These are phyloP conservation scores for Fusarium graminum DNA, from an alignment of 2,329 filamentous ascomycete species.

Conservation along the genomic window DNA sequence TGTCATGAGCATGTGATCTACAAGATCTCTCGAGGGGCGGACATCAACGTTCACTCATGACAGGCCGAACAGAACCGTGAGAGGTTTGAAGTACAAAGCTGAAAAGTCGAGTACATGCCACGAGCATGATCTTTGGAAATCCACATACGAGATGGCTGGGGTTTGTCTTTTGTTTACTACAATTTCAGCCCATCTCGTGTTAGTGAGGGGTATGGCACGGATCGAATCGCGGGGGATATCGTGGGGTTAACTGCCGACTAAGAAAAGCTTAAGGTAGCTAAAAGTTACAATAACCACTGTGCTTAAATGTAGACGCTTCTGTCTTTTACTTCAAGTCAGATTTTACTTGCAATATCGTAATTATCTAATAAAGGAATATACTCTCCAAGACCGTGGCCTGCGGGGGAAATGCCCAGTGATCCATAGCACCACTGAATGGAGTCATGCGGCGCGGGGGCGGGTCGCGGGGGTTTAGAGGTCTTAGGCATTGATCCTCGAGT, in stretches of 20 bases:
- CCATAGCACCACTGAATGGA: conserved; percentile 3
- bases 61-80: background rate
- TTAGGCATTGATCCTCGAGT: conserved; percentile 7
- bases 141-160: background rate
- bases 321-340: background rate
- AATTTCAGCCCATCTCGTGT: background rate
- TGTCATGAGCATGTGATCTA: conserved; percentile 6
- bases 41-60: background rate
- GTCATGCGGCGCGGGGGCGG: conserved; percentile 31
- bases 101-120: background rate
- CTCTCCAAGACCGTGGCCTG: conserved; percentile 14
- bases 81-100: background rate
- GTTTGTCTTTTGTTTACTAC: background rate
- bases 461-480: conserved; percentile 13
- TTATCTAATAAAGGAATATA: background rate
- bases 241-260: conserved; percentile 15
- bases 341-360: background rate
- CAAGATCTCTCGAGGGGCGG: conserved; percentile 1
- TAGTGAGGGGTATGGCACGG: conserved; percentile 26
- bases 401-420: conserved; percentile 6
- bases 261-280: no score
- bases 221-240: conserved; percentile 29
- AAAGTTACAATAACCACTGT: no score
- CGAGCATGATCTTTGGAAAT: background rate
- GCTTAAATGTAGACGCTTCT: background rate